Base-by-base conservation (phyloP, 805 yeast genomes). In the Vanderwaltozyma polyspora region DNA sequence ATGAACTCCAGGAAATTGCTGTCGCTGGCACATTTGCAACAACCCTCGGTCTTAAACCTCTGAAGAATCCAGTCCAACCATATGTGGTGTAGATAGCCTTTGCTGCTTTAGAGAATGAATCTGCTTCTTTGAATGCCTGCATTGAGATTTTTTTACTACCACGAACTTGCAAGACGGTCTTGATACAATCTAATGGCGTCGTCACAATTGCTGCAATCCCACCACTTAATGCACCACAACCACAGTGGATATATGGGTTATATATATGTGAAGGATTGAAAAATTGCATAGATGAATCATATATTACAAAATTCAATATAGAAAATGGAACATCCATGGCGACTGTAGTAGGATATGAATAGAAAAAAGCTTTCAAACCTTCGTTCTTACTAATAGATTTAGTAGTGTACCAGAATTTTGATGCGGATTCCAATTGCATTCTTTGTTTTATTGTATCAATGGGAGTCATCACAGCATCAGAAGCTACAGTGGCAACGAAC, bases 1-100 rank as follows among this genome's bases (percentile, higher is more conserved):
- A 91, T 18, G 95, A 85, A 1, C 97, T 89, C 98, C 98, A 91
- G 43, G 94, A 79, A 41, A 91, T 87, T 14, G 97, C 97, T 5
- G 98, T 89, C 29, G 94, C 78, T 13, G 98, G 98, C 58, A 91
- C 86, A 57, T 86, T 87, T 43, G 91, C 82, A 23, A 91, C 76
- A 36, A 91, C 76, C 59, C 98, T 75, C 30, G 98, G 97, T 53
- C 79, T 76, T 48, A 85, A 66, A 16, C 98, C 98, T 47, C 93
- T 71, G 48, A 70, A 54, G 57, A 91, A 91, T 0, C 94, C 93
- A 13, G 45, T 43, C 45, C 67, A 52, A 5, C 89, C 87, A 34
- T 76, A 75, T 25, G 68, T 65, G 37, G 62, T 50, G 47, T 74
- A 77, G 34, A 91, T 71, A 12, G 78, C 82, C 27, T 48, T 57